These are phyloP conservation scores for Elsinoe necatrix DNA, from an alignment of 2,329 filamentous ascomycete genomes.

Conservation along the genomic window DNA sequence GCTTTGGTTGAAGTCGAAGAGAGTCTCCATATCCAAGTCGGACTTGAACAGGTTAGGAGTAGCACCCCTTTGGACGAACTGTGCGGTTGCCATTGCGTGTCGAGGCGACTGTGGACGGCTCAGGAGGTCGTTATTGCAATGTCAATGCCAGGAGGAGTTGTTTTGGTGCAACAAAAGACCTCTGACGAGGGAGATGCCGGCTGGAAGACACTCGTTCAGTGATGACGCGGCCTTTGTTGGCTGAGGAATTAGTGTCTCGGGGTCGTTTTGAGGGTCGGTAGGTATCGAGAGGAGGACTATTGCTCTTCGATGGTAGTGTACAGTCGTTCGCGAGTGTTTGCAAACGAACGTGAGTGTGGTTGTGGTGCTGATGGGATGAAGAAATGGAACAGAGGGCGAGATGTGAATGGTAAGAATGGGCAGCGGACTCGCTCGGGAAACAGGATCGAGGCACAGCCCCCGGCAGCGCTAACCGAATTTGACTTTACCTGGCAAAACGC, in stretches of 20 bases:
- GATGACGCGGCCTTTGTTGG: conserved; percentile 15
- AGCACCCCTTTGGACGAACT: conserved; percentile 19
- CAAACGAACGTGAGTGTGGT: conserved; percentile 11
- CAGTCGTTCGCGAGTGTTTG: background rate
- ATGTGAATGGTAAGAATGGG: background rate
- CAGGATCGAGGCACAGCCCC: background rate
- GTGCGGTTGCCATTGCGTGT: conserved; percentile 18
- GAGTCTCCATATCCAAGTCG: conserved; percentile 34
- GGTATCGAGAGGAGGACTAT: background rate
- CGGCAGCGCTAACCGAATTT: background rate
- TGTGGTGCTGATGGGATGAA: background rate
- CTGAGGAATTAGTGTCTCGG: conserved; percentile 3
- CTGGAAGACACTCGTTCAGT: conserved; percentile 1
- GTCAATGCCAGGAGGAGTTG: conserved; percentile 4
- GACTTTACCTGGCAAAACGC: background rate
- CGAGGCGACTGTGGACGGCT: conserved; percentile 2
- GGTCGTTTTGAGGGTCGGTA: background rate
- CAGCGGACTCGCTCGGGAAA: background rate
- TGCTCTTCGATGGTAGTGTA: background rate
- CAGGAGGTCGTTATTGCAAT: conserved; percentile 8
- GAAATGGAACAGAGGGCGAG: background rate
- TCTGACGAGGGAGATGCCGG: background rate
- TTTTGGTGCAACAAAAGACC: background rate
- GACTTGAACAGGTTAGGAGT: conserved; percentile 26
- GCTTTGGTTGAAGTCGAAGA: conserved; percentile 33